Evolutionary conservation across 305 asterid genomes (phyloP).

Genomic region (Coffea humblotiana): DNA sequence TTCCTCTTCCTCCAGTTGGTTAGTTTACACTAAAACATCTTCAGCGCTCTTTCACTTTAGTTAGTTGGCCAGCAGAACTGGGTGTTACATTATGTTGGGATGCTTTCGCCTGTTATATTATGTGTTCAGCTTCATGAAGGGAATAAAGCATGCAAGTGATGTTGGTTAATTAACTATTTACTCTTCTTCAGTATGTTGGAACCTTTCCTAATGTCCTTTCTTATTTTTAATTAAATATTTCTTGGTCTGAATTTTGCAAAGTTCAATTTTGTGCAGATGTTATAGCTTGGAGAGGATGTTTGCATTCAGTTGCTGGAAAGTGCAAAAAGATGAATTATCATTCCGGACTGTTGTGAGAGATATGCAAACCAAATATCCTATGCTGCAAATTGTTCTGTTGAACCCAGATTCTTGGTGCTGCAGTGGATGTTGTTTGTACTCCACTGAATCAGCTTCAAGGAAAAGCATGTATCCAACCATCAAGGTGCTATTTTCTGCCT

Average conservation of each 20-base stretch:
- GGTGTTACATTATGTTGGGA: background rate
- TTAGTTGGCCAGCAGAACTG: background rate
- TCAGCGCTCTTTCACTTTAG: too few species aligned
- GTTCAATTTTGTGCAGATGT: conserved; percentile 41
- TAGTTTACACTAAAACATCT: background rate
- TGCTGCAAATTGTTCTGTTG: conserved; percentile 69
- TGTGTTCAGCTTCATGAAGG: too few species aligned
- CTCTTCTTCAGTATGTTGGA: background rate
- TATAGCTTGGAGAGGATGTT: conserved; percentile 80
- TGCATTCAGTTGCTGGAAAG: conserved; percentile 69
- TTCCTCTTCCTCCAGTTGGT: background rate
- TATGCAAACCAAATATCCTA: conserved; percentile 53
- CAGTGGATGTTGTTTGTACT: conserved; percentile 43
- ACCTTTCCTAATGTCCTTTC: too few species aligned
- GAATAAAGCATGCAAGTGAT: background rate
- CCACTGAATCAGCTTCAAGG: conserved; percentile 46
- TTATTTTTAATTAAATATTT: background rate
- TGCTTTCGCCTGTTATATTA: background rate
- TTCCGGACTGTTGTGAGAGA: conserved; percentile 84
- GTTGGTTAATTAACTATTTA: background rate
- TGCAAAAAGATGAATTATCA: conserved; percentile 84
- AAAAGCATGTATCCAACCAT: conserved; percentile 55
- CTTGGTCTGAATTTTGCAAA: background rate
- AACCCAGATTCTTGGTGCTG: conserved; percentile 85
- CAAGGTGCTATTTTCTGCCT: conserved; percentile 66